Conservation (phyloP, 768 basidiomycete genomes). For the Collybia nuda region DNA sequence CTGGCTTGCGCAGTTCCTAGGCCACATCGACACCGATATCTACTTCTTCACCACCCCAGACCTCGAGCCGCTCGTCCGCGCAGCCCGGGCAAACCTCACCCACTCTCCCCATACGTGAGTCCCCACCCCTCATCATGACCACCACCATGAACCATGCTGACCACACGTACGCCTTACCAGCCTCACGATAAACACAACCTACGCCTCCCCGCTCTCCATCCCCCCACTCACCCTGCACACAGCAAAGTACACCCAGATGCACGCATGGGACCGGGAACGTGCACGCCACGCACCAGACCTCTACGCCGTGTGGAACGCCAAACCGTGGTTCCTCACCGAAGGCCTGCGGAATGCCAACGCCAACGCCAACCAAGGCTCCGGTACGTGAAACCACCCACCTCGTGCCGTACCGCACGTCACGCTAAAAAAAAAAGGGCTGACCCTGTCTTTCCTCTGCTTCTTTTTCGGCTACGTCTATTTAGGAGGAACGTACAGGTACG, state of each 20-base stretch:
- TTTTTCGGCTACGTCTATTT: too few relatives aligned
- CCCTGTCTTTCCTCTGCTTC: too few relatives aligned
- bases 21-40: slow-evolving; percentile 42
- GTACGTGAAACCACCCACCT: not conserved
- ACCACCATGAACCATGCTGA: not conserved
- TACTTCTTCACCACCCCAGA: slow-evolving; percentile 53
- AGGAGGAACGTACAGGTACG: slow-evolving; percentile 43
- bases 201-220: slow-evolving; percentile 43
- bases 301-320: slow-evolving; percentile 57
- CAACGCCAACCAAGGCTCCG: too few relatives aligned
- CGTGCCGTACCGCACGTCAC: slow-evolving; percentile 1
- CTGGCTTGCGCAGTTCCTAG: slow-evolving; percentile 48
- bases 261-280: slow-evolving; percentile 43
- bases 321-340: slow-evolving; percentile 48
- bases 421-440: too few relatives aligned
- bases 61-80: slow-evolving; percentile 29
- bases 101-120: too few relatives aligned
- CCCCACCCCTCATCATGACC: too few relatives aligned
- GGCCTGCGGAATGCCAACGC: slow-evolving; percentile 27
- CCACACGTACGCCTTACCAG: not conserved
- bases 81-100: slow-evolving; percentile 6
- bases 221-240: slow-evolving; percentile 38
- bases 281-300: slow-evolving; percentile 42
- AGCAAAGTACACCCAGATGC: slow-evolving; percentile 39
- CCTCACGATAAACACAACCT: slow-evolving; percentile 14